Evolutionary conservation across 1,284 basidiomycete genomes (phyloP).

Genomic region (Rhodotorula sp.): DNA sequence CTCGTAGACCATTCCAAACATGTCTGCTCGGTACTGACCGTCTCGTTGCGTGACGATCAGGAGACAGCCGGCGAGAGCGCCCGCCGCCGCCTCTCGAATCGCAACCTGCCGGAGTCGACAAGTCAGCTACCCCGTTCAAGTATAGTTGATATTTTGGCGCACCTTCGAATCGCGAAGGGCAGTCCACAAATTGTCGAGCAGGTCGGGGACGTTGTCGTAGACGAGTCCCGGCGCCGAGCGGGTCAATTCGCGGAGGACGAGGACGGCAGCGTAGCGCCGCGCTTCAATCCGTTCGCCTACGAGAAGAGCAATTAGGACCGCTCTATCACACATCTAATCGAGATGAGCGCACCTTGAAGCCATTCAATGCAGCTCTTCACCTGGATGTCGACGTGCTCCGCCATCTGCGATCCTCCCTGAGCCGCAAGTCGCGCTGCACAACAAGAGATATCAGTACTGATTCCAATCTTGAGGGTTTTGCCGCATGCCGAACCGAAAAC

Average conservation of each 20-base stretch:
- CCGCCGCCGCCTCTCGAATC: slow-evolving; percentile 82
- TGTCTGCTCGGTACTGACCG: slow-evolving; percentile 50
- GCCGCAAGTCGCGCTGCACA: slow-evolving; percentile 44
- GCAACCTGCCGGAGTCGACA: slow-evolving; percentile 49
- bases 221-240: slow-evolving; percentile 72
- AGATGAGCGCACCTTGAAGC: slow-evolving; percentile 43
- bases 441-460: not conserved
- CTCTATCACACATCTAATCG: no score
- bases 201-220: slow-evolving; percentile 76
- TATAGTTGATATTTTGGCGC: not conserved
- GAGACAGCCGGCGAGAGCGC: slow-evolving; percentile 84
- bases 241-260: slow-evolving; percentile 87
- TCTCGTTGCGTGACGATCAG: slow-evolving; percentile 48
- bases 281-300: slow-evolving; percentile 56
- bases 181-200: slow-evolving; percentile 86
- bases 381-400: slow-evolving; percentile 46
- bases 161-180: slow-evolving; percentile 71
- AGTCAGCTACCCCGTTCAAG: slow-evolving; percentile 39
- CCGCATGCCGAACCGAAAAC: slow-evolving; percentile 45
- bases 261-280: slow-evolving; percentile 75
- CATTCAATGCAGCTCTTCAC: slow-evolving; percentile 47
- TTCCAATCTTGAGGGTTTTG: not conserved
- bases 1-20: slow-evolving; percentile 74
- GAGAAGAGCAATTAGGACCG: not conserved
- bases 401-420: slow-evolving; percentile 45